These are phyloP conservation scores for Astragalus membranaceus DNA, from an alignment of 306 rosid species.

Conservation along the genomic window DNA sequence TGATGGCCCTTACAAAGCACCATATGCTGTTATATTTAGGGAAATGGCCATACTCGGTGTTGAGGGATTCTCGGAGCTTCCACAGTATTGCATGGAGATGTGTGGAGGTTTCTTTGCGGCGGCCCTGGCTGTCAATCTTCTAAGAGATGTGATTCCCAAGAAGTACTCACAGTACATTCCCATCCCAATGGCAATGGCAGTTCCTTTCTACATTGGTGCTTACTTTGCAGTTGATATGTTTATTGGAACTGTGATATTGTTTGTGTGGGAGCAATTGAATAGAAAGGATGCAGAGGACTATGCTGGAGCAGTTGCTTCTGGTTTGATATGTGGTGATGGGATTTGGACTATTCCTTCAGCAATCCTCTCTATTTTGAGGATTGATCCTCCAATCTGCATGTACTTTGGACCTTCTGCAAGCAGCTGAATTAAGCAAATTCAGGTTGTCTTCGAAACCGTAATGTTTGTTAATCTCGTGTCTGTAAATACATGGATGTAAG, in stretches of 20 bases:
- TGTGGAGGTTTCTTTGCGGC: slow-evolving; percentile 71
- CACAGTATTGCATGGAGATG: slow-evolving; percentile 69
- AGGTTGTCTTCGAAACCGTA: not conserved
- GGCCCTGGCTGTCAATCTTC: slow-evolving; percentile 60
- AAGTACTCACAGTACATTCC: slow-evolving; percentile 74
- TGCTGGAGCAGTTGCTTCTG: slow-evolving; percentile 92
- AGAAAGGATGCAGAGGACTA: slow-evolving; percentile 73
- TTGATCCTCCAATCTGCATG: slow-evolving; percentile 92
- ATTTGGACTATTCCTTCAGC: slow-evolving; percentile 98
- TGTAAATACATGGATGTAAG: slow-evolving; percentile 28
- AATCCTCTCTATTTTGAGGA: slow-evolving; percentile 68
- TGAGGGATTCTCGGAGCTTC: slow-evolving; percentile 90
- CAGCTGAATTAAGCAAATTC: slow-evolving; percentile 29
- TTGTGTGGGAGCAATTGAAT: slow-evolving; percentile 73
- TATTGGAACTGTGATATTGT: slow-evolving; percentile 73
- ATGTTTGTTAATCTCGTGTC: slow-evolving; percentile 8
- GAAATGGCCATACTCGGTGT: slow-evolving; percentile 92
- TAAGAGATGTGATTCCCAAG: slow-evolving; percentile 59
- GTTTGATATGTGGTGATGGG: slow-evolving; percentile 93
- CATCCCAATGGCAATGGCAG: slow-evolving; percentile 97
- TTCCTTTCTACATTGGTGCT: slow-evolving; percentile 88
- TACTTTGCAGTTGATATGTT: slow-evolving; percentile 90
- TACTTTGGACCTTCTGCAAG: slow-evolving; percentile 70
- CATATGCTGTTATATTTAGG: slow-evolving; percentile 75
- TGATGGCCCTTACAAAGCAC: slow-evolving; percentile 89